These are phyloP conservation scores for Metarhizium brunneum DNA, from an alignment of 2,329 filamentous ascomycete species.

Conservation along the genomic window DNA sequence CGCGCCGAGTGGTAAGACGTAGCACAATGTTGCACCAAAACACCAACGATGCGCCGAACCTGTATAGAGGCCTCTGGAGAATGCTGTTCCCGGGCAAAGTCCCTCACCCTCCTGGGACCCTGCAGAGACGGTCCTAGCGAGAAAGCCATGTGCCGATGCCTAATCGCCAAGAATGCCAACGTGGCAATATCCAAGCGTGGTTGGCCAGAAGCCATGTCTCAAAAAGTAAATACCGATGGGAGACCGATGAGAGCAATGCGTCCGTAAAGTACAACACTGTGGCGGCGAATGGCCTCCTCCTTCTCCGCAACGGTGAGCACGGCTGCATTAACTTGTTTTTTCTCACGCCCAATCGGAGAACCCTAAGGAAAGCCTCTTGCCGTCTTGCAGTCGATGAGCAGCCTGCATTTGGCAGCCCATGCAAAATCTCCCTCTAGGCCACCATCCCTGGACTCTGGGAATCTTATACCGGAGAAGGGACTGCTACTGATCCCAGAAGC, in stretches of 20 bases:
- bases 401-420: neutral
- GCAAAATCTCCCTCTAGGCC: neutral
- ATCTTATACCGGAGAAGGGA: neutral
- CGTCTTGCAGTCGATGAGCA: conserved; percentile 3
- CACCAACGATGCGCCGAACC: neutral
- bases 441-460: neutral
- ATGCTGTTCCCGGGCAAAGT: neutral
- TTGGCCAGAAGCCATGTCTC: conserved; percentile 6
- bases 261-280: conserved; percentile 1
- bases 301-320: conserved; percentile 8
- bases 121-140: neutral
- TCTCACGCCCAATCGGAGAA: conserved; percentile 3
- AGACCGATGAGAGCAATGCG: neutral
- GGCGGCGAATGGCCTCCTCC: conserved; percentile 1
- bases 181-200: neutral
- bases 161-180: neutral
- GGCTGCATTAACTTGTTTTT: neutral
- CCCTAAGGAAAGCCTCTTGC: neutral
- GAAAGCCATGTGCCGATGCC: neutral
- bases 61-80: neutral
- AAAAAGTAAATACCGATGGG: conserved; percentile 6
- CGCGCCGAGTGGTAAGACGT: neutral
- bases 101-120: neutral
- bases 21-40: neutral
- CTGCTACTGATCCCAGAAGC: neutral